phyloP scores from a whole-genome alignment of 345 rosid genomes.

The Laguncularia racemosa region DNA sequence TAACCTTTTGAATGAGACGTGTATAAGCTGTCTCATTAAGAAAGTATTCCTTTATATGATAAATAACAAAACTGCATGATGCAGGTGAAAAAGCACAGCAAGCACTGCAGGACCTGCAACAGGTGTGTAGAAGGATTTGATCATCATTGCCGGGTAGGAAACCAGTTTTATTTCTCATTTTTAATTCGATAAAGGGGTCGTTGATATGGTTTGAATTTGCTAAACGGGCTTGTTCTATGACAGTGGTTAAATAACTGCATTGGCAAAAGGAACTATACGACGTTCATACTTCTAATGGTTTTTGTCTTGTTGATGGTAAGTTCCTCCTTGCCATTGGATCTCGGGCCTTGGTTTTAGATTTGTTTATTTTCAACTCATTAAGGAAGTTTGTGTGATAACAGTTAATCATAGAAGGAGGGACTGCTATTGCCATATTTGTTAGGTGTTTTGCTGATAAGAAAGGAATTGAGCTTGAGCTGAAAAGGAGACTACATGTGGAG shows the following conservation, averaged over 20 bases:
- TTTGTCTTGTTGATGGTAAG: conserved; percentile 83
- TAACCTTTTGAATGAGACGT: too few species aligned
- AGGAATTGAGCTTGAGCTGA: conserved; percentile 67
- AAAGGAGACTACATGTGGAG: conserved; percentile 45
- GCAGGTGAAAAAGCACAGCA: conserved; percentile 89
- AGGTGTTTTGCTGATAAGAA: conserved; percentile 86
- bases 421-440: conserved; percentile 74
- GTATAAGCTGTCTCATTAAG: too few species aligned
- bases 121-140: conserved; percentile 97
- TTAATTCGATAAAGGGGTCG: not conserved
- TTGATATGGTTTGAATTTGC: not conserved
- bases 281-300: conserved; percentile 77
- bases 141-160: conserved; percentile 89
- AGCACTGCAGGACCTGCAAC: conserved; percentile 92
- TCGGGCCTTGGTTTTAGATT: not conserved
- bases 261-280: conserved; percentile 87
- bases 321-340: conserved; percentile 1
- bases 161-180: not conserved
- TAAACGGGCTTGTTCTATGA: conserved; percentile 6
- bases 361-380: not conserved
- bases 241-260: conserved; percentile 98
- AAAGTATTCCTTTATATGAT: too few species aligned
- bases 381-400: conserved; percentile 11
- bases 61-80: not conserved
- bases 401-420: conserved; percentile 88